Evolutionary conservation across 345 rosid species (phyloP).

Genomic region (Durio zibethinus): DNA sequence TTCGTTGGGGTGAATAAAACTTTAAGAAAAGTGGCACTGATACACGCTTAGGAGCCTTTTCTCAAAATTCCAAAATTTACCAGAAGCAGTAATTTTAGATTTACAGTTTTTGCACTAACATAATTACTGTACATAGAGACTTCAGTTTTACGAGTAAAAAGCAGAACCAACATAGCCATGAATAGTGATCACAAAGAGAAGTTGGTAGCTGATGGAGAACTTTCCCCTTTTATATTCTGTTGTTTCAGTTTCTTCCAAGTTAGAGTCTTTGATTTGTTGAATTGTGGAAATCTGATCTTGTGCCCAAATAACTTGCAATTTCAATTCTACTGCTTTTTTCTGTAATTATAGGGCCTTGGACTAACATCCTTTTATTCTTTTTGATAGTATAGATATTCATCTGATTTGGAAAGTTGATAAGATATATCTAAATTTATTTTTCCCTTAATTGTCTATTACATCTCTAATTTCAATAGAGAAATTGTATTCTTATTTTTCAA

Average conservation of each 20-base stretch:
- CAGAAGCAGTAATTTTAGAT: too few species aligned
- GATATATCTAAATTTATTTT: neutral
- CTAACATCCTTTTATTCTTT: neutral
- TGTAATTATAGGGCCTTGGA: neutral
- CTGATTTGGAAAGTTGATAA: neutral
- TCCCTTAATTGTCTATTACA: neutral
- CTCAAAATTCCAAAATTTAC: too few species aligned
- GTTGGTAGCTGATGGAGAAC: neutral
- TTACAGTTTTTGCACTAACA: too few species aligned
- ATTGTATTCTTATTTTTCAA: neutral
- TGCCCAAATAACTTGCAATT: neutral
- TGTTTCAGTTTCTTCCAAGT: neutral
- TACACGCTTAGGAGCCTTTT: too few species aligned
- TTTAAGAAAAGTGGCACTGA: too few species aligned
- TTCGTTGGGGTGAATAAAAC: too few species aligned
- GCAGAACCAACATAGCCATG: neutral
- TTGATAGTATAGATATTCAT: neutral
- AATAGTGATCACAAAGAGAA: constrained; percentile 1
- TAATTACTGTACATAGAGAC: neutral
- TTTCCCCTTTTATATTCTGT: neutral
- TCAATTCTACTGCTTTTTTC: neutral
- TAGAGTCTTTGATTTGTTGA: neutral
- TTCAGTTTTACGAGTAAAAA: neutral
- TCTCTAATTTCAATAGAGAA: neutral
- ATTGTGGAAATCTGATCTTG: neutral